Evolutionary conservation across 2,329 filamentous ascomycete genomes (phyloP), one percentile per base, ranked within the genome.

Genomic region (Lachnellula hyalina): DNA sequence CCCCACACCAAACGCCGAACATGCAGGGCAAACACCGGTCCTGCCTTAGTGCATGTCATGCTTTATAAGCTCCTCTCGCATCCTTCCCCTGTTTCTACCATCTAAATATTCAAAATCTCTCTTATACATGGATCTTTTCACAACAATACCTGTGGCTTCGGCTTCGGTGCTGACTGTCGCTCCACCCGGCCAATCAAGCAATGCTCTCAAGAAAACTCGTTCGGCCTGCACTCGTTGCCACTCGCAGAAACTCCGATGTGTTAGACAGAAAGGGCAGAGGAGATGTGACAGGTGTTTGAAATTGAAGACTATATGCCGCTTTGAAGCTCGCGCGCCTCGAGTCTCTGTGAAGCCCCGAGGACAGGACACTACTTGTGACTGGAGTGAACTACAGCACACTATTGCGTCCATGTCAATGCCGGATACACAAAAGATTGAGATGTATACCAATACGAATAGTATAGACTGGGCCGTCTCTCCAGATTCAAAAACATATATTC

Each of bases 151-250:
- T 53, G 41, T 41, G 49, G 17, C 35, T 50, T 42, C 52, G 32
- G 46, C 52, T 34, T 38, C 52, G 28, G 28, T 32, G 28, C 12
- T 32, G 41, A 32, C 38, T 49, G 35, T 47, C 23, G 47, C 28
- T 41, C 17, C 34, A 32, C 9, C 9, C 28, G 9, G 2, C 28
- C 28, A 32, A 14, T 15, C 35, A 21, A 19, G 6, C 23, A 36
- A n/a, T 32, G 34, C n/a, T 12, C 47, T 46, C n/a, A 25, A 36
- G 15, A 57, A 57, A 41, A 47, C 17, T 25, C 54, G 54, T n/a
- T 47, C 47, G n/a, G 54, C 54, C n/a, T 57, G 54, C 51, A 47
- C 47, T 51, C 54, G 51, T 21, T 57, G 54, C 23, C 54, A 57
- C 47, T 14, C 40, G 19, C 54, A 57, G 47, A 57, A 57, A 36